Conservation (phyloP, 2,329 filamentous ascomycete species). For the Cercospora sesami region DNA sequence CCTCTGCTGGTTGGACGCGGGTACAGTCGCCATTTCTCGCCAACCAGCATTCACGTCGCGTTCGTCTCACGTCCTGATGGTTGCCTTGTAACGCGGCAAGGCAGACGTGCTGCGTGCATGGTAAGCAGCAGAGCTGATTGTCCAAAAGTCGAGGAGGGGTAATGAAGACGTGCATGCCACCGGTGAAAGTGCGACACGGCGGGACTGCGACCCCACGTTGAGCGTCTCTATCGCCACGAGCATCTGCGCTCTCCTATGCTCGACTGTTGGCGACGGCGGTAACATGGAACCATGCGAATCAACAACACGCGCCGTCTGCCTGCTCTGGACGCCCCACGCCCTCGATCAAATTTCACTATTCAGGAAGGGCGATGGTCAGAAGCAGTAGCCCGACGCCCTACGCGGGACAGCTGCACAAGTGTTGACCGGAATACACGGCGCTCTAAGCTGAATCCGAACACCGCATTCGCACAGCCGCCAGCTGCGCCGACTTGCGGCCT, state of each 20-base stretch:
- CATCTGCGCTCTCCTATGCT: background rate
- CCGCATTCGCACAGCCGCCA: slow-evolving; percentile 6
- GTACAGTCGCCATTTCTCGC: background rate
- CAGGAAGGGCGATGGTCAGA: background rate
- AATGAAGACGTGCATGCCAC: background rate
- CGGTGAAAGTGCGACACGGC: background rate
- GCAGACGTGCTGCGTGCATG: background rate
- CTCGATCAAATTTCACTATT: background rate
- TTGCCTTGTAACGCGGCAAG: background rate
- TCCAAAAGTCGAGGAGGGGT: background rate
- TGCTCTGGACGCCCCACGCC: no score
- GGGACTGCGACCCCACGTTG: background rate
- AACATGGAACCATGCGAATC: background rate
- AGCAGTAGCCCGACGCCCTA: slow-evolving; percentile 4
- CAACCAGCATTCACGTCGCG: background rate
- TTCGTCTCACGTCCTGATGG: background rate
- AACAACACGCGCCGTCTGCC: background rate
- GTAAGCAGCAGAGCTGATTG: background rate
- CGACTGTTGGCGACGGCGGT: background rate
- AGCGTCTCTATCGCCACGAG: background rate
- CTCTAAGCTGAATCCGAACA: slow-evolving; percentile 3
- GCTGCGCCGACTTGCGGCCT: slow-evolving; percentile 13
- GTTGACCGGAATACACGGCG: background rate
- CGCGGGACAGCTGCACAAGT: slow-evolving; percentile 1
- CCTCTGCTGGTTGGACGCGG: background rate